phyloP scores from a whole-genome alignment of 345 rosid genomes.

The Geranium brycei region DNA sequence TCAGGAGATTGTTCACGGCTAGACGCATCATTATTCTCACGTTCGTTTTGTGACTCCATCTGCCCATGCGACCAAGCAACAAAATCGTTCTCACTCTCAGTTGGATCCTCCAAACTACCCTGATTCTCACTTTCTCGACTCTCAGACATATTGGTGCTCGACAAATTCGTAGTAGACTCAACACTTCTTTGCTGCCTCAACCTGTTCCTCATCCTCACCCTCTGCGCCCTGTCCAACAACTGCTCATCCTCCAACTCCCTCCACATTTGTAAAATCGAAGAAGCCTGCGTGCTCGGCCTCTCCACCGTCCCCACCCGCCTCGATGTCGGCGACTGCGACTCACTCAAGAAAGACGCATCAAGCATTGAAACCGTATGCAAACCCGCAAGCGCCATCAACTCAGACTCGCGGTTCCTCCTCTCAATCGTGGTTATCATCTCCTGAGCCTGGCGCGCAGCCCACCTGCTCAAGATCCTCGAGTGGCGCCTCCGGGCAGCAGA shows the following conservation, averaged over 20 bases:
- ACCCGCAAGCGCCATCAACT: conserved; percentile 90
- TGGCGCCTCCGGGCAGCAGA: conserved; percentile 84
- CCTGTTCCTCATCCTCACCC: conserved; percentile 70
- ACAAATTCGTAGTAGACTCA: conserved; percentile 37
- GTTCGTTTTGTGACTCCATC: conserved; percentile 36
- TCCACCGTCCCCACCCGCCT: conserved; percentile 67
- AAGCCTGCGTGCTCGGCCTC: conserved; percentile 79
- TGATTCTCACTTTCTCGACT: conserved; percentile 56
- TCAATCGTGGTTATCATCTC: conserved; percentile 96
- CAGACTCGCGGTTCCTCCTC: conserved; percentile 91
- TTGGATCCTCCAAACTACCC: conserved; percentile 51
- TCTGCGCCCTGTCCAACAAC: conserved; percentile 55
- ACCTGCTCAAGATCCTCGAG: conserved; percentile 64
- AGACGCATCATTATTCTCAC: conserved; percentile 41
- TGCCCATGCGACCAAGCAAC: conserved; percentile 66
- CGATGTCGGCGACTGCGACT: conserved; percentile 62
- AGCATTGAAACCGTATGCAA: conserved; percentile 94
- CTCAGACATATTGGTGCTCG: conserved; percentile 39
- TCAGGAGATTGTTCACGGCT: conserved; percentile 94
- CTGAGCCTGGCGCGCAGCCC: conserved; percentile 99
- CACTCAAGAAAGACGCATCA: conserved; percentile 87
- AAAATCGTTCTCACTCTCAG: conserved; percentile 52
- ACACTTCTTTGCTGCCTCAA: conserved; percentile 60
- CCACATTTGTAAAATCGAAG: conserved; percentile 93
- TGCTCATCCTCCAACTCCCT: conserved; percentile 99